These are phyloP conservation scores for Penicillium sp. DNA, from an alignment of 2,329 filamentous ascomycete genomes.

Conservation along the genomic window DNA sequence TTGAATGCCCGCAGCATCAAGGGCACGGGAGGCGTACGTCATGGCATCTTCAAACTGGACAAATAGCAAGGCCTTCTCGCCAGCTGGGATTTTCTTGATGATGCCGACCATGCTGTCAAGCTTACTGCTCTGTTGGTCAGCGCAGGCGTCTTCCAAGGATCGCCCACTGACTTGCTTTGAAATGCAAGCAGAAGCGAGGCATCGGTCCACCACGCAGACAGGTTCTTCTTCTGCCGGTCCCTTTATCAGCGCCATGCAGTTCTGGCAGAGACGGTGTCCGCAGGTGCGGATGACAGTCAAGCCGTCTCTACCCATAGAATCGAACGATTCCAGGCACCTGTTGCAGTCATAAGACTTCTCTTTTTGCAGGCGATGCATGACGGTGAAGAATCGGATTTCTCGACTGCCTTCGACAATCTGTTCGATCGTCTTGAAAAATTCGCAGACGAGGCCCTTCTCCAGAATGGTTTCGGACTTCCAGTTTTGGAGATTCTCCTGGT, in stretches of 20 bases:
- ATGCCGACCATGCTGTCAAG: constrained; percentile 52
- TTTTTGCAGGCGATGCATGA: constrained; percentile 27
- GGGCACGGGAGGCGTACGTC: constrained; percentile 37
- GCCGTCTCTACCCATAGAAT: constrained; percentile 27
- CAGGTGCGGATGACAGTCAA: constrained; percentile 53
- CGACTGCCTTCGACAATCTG: constrained; percentile 27
- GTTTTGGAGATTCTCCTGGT: neutral
- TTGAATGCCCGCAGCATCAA: constrained; percentile 34
- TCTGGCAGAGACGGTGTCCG: constrained; percentile 55
- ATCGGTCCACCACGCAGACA: constrained; percentile 28
- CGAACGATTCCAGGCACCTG: constrained; percentile 35
- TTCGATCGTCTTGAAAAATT: constrained; percentile 28
- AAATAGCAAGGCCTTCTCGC: constrained; percentile 61
- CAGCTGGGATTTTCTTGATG: constrained; percentile 43
- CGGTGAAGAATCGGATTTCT: constrained; percentile 29
- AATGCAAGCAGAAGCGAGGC: constrained; percentile 42
- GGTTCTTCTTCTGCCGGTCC: neutral
- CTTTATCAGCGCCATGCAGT: neutral
- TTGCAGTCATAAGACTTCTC: constrained; percentile 33
- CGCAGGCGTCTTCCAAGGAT: neutral
- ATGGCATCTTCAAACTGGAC: constrained; percentile 56
- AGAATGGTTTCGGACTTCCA: neutral
- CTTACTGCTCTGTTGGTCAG: constrained; percentile 50
- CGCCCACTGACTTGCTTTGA: constrained; percentile 45
- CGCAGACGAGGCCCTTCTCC: constrained; percentile 10